Percentiles rank a stretch among this genome's conserved stretches.
These are phyloP conservation scores for Staphylotrichum tortipilum DNA, from an alignment of 495 filamentous ascomycete species.

Conservation along the genomic window DNA sequence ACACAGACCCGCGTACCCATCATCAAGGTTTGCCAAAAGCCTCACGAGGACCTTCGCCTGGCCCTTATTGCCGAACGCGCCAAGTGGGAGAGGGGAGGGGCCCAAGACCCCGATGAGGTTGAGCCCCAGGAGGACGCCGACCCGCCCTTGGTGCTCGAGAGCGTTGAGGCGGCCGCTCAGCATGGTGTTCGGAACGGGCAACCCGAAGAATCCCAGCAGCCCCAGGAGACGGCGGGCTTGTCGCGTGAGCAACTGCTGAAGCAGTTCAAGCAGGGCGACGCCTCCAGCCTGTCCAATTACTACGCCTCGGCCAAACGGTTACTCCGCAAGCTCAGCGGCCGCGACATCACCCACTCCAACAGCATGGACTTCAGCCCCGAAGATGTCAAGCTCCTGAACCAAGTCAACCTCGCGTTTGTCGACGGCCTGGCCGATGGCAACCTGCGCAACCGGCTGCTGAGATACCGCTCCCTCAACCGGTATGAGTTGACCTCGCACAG, in stretches of 20 bases:
- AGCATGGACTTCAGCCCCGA: slow-evolving; percentile 23
- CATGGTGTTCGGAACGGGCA: no score
- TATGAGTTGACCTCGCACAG: slow-evolving; percentile 14
- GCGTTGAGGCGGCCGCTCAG: no score
- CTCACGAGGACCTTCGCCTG: slow-evolving; percentile 41
- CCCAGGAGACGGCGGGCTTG: no score
- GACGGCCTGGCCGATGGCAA: slow-evolving; percentile 36
- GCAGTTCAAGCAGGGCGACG: slow-evolving; percentile 27
- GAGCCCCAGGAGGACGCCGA: slow-evolving; percentile 31
- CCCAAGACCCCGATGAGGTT: slow-evolving; percentile 34
- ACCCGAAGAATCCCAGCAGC: background rate
- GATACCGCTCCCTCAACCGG: slow-evolving; percentile 30
- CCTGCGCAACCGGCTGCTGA: slow-evolving; percentile 30
- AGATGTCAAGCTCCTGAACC: slow-evolving; percentile 36
- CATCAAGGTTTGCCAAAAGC: slow-evolving; percentile 68
- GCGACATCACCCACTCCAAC: slow-evolving; percentile 38
- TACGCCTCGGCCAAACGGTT: slow-evolving; percentile 36
- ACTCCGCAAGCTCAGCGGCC: slow-evolving; percentile 37
- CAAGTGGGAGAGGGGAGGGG: slow-evolving; percentile 50
- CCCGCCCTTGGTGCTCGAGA: no score
- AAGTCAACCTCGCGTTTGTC: slow-evolving; percentile 40
- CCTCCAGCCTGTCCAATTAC: slow-evolving; percentile 31
- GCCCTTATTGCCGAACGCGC: slow-evolving; percentile 47
- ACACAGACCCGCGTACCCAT: slow-evolving; percentile 71
- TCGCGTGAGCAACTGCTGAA: slow-evolving; percentile 23